phyloP scores from a whole-genome alignment of 257 asterid genomes.

The Forsythia suspensa region DNA sequence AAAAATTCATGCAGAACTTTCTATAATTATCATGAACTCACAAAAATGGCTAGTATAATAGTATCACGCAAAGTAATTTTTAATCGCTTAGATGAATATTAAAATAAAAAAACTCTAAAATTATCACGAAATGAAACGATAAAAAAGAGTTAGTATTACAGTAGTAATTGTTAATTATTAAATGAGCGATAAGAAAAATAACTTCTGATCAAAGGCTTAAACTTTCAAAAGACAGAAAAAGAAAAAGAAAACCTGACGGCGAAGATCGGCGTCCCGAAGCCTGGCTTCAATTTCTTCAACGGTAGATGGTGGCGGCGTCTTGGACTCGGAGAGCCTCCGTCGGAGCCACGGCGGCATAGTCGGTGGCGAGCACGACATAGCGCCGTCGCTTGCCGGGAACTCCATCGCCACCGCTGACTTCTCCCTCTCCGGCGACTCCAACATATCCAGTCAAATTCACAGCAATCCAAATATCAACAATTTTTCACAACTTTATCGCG shows the following conservation, averaged over 20 bases:
- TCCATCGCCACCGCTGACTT: slow-evolving; percentile 62
- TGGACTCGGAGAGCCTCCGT: slow-evolving; percentile 74
- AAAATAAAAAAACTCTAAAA: neutral
- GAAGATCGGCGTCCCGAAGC: slow-evolving; percentile 84
- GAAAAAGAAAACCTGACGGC: slow-evolving; percentile 67
- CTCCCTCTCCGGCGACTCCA: slow-evolving; percentile 78
- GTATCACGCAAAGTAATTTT: neutral
- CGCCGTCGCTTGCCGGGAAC: slow-evolving; percentile 75
- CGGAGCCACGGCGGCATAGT: slow-evolving; percentile 78
- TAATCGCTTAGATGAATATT: neutral
- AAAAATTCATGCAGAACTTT: neutral
- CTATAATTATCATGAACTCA: neutral
- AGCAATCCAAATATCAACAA: neutral
- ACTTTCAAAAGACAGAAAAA: neutral
- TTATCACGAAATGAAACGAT: neutral
- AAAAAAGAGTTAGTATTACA: neutral
- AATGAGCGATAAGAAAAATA: neutral
- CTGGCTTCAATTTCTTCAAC: slow-evolving; percentile 86
- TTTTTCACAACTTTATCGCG: slow-evolving; percentile 10
- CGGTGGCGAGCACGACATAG: slow-evolving; percentile 71
- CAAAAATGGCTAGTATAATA: neutral
- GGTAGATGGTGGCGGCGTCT: slow-evolving; percentile 57
- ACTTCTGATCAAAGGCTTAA: neutral
- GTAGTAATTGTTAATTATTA: neutral
- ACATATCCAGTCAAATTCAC: neutral